phyloP scores from a whole-genome alignment of 2,329 filamentous ascomycete species.

The Alternaria brassicae region DNA sequence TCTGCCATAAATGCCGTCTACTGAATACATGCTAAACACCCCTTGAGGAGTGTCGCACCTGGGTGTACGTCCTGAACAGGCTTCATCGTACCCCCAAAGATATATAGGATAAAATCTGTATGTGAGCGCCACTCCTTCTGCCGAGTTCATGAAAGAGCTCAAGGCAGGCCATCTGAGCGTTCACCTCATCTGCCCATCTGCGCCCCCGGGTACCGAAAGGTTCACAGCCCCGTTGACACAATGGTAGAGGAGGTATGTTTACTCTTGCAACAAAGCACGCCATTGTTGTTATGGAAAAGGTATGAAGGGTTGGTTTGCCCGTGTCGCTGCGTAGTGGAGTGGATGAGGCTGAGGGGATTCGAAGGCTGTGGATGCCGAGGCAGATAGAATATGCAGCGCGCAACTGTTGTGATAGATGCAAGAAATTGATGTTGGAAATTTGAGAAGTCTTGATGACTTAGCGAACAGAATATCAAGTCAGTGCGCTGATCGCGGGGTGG shows the following conservation, averaged over 20 bases:
- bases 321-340: background rate
- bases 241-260: conserved; percentile 6
- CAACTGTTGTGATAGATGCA: too few species aligned
- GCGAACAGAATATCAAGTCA: background rate
- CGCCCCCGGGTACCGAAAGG: background rate
- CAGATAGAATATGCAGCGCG: too few species aligned
- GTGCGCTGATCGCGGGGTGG: background rate
- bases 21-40: background rate
- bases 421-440: background rate
- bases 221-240: background rate
- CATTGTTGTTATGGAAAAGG: conserved; percentile 1
- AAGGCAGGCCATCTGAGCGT: background rate
- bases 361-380: too few species aligned
- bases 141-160: background rate
- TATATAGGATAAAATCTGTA: background rate
- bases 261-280: background rate
- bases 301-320: background rate
- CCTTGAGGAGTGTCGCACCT: background rate
- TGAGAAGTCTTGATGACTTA: background rate
- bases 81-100: background rate
- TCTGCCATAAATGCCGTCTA: background rate
- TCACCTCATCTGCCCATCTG: background rate
- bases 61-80: background rate
- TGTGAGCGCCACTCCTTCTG: background rate
- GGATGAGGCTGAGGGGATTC: background rate